phyloP scores from a whole-genome alignment of 371 early-diverging fungal species.

The Apophysomyces ossiformis region DNA sequence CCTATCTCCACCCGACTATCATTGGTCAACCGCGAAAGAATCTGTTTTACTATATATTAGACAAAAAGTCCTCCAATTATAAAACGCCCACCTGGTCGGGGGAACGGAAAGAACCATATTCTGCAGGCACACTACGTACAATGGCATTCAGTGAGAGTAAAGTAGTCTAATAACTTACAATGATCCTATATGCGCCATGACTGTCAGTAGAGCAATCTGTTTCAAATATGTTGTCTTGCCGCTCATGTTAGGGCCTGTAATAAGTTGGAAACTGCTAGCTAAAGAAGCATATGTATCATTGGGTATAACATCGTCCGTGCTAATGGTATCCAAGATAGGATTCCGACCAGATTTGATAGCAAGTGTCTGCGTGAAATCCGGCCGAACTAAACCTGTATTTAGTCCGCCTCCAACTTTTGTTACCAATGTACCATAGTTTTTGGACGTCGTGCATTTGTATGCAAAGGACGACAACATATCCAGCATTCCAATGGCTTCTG shows the following conservation, averaged over 20 bases:
- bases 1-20: slow-evolving; percentile 68
- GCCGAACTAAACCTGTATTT: slow-evolving; percentile 57
- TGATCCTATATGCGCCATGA: slow-evolving; percentile 96
- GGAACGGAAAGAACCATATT: slow-evolving; percentile 81
- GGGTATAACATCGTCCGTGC: slow-evolving; percentile 62
- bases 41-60: slow-evolving; percentile 15
- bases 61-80: neutral
- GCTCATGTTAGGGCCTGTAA: slow-evolving; percentile 99
- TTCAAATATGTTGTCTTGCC: slow-evolving; percentile 95
- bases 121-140: slow-evolving; percentile 82
- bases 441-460: slow-evolving; percentile 55
- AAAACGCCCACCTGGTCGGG: slow-evolving; percentile 58
- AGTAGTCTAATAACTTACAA: slow-evolving; percentile 57
- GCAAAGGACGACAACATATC: slow-evolving; percentile 85
- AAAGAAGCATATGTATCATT: slow-evolving; percentile 79
- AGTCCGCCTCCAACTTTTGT: too few species aligned
- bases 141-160: neutral
- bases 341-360: slow-evolving; percentile 84
- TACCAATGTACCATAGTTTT: slow-evolving; percentile 50
- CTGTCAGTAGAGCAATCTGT: slow-evolving; percentile 85
- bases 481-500: slow-evolving; percentile 82
- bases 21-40: slow-evolving; percentile 78
- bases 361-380: slow-evolving; percentile 81
- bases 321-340: slow-evolving; percentile 75
- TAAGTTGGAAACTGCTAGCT: slow-evolving; percentile 78